Base-by-base conservation (phyloP, 1,284 basidiomycete genomes). In the Taiwanofungus camphoratus region DNA sequence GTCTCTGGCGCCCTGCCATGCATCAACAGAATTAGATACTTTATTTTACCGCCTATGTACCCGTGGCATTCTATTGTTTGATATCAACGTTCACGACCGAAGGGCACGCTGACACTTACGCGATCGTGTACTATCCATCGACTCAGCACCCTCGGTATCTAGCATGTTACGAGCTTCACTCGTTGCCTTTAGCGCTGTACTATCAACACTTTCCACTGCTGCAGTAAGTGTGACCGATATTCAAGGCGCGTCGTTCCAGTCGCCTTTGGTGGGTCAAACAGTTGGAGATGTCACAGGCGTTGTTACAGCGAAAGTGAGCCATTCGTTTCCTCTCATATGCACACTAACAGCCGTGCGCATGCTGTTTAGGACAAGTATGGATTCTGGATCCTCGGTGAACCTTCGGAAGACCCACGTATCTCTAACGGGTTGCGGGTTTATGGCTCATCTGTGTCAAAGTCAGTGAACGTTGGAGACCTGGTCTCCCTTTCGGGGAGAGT, bases 371-470 rank as follows among this genome's bases (percentile, higher is more conserved):
- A 66, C 9, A 60, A 64, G 11, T 68, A 59, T 44, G 77, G 78
- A 1, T 75, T 79, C 51, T 82, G 72, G 61, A 63, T 82, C n/a
- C 56, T 62, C 21, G 76, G 73, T 16, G 67, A 71, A 8, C 62
- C 64, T 15, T 64, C 65, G 8, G 48, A 61, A 2, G 77, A 81
- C 52, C 51, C 55, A 23, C 70, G 73, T 26, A 63, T 68, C 19
- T 80, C 76, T 3, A 75, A 69, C 49, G 79, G 77, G 18, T 55
- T 84, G 8, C 67, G 64, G 34, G 66, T 82, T 20, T 81, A 69
- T 59, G 68, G 73, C 3, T 59, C 66, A 8, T 53, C 68, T 13
- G 52, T 69, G 3, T 58, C 71, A 21, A 57, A 48, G 29, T 54
- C 65, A 23, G 69, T 77, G 13, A 44, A 60, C 13, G 66, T 76